These are phyloP conservation scores for Agaricales sp. DNA, from an alignment of 1,284 basidiomycete species.

Conservation along the genomic window DNA sequence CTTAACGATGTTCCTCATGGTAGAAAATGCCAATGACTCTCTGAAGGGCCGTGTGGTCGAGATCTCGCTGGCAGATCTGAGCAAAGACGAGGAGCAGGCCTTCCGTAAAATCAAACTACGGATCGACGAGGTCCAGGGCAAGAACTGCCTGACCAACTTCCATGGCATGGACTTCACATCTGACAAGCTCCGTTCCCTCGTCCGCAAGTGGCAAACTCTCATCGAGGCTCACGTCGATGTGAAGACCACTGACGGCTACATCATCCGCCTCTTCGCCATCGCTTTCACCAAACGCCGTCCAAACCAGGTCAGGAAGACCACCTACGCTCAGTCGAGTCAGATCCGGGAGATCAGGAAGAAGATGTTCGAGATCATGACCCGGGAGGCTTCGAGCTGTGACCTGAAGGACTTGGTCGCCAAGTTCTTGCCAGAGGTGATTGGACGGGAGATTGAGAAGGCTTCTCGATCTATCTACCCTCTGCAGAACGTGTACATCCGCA, in stretches of 20 bases:
- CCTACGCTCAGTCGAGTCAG: slow-evolving; percentile 94
- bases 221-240: slow-evolving; percentile 99
- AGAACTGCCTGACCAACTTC: slow-evolving; percentile 99
- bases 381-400: slow-evolving; percentile 93
- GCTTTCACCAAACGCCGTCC: slow-evolving; percentile 98
- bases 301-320: slow-evolving; percentile 98
- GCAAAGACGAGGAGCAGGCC: slow-evolving; percentile 99
- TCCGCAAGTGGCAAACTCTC: slow-evolving; percentile 99
- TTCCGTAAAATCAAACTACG: slow-evolving; percentile 99
- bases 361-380: slow-evolving; percentile 99
- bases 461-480: slow-evolving; percentile 94
- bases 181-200: slow-evolving; percentile 99
- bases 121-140: slow-evolving; percentile 96
- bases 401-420: slow-evolving; percentile 98
- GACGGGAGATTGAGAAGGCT: slow-evolving; percentile 99
- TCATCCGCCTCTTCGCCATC: slow-evolving; percentile 97
- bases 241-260: slow-evolving; percentile 99
- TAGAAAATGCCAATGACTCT: slow-evolving; percentile 98
- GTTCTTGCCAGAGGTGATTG: slow-evolving; percentile 98
- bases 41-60: slow-evolving; percentile 97
- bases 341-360: slow-evolving; percentile 97
- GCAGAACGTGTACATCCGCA: slow-evolving; percentile 97
- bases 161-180: slow-evolving; percentile 99
- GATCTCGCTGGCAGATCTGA: slow-evolving; percentile 94
- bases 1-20: not conserved